Conservation (phyloP, 306 rosid genomes). For the Morella rubra region DNA sequence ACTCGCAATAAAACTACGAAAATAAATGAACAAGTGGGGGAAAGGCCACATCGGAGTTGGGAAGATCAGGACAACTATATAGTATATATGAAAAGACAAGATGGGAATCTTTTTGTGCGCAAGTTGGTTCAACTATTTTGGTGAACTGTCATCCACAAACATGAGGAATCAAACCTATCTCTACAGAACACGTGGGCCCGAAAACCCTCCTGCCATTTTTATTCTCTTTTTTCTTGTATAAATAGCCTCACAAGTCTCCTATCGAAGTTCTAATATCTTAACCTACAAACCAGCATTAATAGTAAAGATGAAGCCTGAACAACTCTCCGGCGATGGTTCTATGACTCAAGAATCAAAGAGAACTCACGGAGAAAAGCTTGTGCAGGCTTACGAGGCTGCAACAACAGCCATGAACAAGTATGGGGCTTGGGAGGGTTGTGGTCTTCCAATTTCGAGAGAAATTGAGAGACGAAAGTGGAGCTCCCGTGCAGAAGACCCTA, state of each 20-base stretch:
- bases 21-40: not conserved
- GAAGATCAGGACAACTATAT: no score
- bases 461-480: slow-evolving; percentile 37
- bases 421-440: slow-evolving; percentile 1
- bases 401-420: slow-evolving; percentile 17
- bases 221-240: slow-evolving; percentile 17
- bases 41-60: not conserved
- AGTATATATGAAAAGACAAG: not conserved
- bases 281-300: not conserved
- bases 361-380: slow-evolving; percentile 29
- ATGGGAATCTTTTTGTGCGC: not conserved
- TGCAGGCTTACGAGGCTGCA: slow-evolving; percentile 29
- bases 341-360: slow-evolving; percentile 25
- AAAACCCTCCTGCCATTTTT: not conserved
- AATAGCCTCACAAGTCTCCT: not conserved
- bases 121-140: not conserved
- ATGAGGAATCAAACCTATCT: not conserved
- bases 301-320: slow-evolving; percentile 28
- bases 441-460: slow-evolving; percentile 21
- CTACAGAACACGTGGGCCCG: not conserved
- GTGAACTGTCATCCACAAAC: slow-evolving; percentile 26
- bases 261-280: slow-evolving; percentile 21
- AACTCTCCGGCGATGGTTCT: slow-evolving; percentile 26
- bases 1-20: not conserved
- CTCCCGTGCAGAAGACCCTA: slow-evolving; percentile 44